Conservation (phyloP, 495 filamentous ascomycete genomes). For the Hyaloscypha hepaticicola region DNA sequence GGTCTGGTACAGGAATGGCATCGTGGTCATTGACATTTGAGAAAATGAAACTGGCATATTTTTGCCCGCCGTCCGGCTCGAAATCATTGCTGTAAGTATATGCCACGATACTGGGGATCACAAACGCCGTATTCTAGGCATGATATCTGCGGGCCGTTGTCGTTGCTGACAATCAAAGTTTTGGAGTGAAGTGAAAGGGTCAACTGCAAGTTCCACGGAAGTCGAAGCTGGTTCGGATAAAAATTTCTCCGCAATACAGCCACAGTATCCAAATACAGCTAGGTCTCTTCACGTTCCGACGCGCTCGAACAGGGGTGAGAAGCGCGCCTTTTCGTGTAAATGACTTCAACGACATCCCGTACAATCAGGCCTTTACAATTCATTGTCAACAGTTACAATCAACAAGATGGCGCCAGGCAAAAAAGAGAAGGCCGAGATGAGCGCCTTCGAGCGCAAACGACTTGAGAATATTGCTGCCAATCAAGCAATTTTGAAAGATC, state of each 20-base stretch:
- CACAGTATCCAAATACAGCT: neutral
- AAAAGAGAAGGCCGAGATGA: slow-evolving; percentile 40
- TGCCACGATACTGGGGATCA: neutral
- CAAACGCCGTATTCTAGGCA: neutral
- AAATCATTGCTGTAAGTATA: neutral
- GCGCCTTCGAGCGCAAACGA: slow-evolving; percentile 53
- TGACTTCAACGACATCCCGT: neutral
- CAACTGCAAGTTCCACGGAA: neutral
- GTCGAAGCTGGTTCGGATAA: neutral
- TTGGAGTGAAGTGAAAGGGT: neutral
- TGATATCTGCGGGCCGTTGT: neutral
- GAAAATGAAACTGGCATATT: neutral
- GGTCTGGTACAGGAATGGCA: slow-evolving; percentile 72
- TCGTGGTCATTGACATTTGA: slow-evolving; percentile 16
- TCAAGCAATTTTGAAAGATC: slow-evolving; percentile 48
- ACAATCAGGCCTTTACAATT: slow-evolving; percentile 2
- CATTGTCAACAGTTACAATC: neutral
- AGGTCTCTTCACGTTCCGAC: neutral
- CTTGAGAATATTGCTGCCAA: slow-evolving; percentile 56
- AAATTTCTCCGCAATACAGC: neutral
- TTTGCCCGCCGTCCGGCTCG: neutral
- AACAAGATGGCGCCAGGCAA: slow-evolving; percentile 32
- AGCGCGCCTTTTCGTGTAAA: slow-evolving; percentile 6
- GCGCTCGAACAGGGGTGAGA: neutral
- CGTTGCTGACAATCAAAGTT: neutral